Evolutionary conservation across 768 basidiomycete genomes (phyloP), one percentile per base, ranked within the genome.

Genomic region (Pleurotus tuoliensis): DNA sequence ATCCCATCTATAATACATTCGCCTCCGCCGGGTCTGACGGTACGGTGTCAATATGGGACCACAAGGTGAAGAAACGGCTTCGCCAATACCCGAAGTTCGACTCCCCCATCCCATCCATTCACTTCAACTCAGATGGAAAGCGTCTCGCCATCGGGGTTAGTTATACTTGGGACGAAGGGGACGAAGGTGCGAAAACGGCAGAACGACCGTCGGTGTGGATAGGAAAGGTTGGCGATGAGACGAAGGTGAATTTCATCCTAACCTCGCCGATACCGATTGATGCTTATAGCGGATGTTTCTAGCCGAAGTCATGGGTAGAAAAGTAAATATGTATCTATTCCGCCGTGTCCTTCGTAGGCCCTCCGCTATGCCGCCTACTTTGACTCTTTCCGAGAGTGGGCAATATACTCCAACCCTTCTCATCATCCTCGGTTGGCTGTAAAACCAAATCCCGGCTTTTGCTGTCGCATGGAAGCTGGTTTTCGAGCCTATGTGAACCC

Each of bases 21-120:
- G 93, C 93, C 0, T 95, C 95, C 0, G 95, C 88, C 2, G 97
- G 97, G 38, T 96, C 94, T 0, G 97, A 99, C 69, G 87, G 87
- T 0, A 90, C 90, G 1, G 92, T 98, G 43, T 94, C 93, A 0
- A 87, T 98, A 58, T 99, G 97, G 97, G 97, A 98, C 67, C 94
- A 95, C 71, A 87, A 88, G 61, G 88, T 95, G 55, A 97, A 98
- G 76, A 98, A 98, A 68, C 86, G 97, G 1, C 75, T 98, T 53
- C 86, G 94, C 22, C 94, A 96, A 63, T 95, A 91, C 61, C 86
- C 88, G 0, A 91, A 91, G 66, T 94, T 86, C 71, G 71, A 78
- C 30, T 13, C 54, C 3, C 80, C 87, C 2, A 85, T 97, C n/a
- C 83, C 92, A 0, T 82, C 87, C 0, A 75, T 94, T 40, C 82